Conservation (phyloP, 345 rosid species). For the Rhizophora apiculata region DNA sequence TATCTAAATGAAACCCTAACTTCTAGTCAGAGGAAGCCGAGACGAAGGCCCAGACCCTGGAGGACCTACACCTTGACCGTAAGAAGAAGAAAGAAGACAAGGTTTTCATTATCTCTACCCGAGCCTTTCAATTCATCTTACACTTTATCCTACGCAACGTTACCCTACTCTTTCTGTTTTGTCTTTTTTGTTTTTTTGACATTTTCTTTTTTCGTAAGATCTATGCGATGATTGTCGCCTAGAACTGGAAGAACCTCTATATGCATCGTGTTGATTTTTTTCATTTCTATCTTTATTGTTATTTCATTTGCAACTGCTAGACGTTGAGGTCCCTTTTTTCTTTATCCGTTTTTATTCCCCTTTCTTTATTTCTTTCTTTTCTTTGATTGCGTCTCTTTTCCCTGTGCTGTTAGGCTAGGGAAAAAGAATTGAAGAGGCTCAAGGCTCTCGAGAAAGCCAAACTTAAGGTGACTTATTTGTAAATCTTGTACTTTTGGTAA, state of each 20-base stretch:
- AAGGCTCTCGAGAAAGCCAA: conserved; percentile 7
- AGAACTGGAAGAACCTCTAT: too few species aligned
- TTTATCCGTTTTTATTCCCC: neutral
- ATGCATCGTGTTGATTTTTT: too few species aligned
- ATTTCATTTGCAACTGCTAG: too few species aligned
- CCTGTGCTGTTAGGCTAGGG: neutral
- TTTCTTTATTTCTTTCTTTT: neutral
- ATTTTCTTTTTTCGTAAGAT: too few species aligned
- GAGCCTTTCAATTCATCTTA: neutral
- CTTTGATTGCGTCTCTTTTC: neutral
- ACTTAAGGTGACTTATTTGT: neutral
- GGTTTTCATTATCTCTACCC: neutral
- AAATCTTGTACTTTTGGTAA: neutral
- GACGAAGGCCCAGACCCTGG: too few species aligned
- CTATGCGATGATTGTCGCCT: too few species aligned
- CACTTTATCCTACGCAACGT: neutral
- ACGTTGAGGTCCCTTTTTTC: too few species aligned
- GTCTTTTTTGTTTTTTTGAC: too few species aligned
- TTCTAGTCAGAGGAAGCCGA: too few species aligned
- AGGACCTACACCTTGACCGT: neutral
- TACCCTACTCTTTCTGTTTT: neutral
- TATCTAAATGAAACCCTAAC: too few species aligned
- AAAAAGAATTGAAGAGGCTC: neutral
- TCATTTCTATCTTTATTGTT: too few species aligned
- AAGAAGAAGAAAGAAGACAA: conserved; percentile 3